Conservation (phyloP, 1,139 yeast genomes). For the Nematodospora anomalae region DNA sequence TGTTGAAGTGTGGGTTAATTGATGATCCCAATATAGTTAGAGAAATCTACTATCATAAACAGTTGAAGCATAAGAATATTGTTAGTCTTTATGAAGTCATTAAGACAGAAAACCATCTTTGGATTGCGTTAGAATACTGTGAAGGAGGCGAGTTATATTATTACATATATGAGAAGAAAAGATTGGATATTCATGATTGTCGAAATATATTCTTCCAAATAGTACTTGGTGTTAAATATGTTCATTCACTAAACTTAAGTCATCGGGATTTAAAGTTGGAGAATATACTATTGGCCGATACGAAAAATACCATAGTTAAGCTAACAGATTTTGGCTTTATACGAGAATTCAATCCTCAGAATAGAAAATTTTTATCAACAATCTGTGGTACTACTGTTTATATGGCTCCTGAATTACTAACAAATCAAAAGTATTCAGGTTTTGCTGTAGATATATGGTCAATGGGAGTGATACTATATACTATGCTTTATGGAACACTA, state of each 20-base stretch:
- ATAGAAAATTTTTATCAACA: conserved; percentile 64
- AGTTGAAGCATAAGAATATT: conserved; percentile 79
- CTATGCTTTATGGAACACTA: conserved; percentile 82
- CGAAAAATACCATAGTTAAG: conserved; percentile 57
- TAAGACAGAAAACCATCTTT: conserved; percentile 73
- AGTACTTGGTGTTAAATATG: conserved; percentile 77
- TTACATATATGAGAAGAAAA: conserved; percentile 57
- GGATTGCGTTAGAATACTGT: conserved; percentile 90
- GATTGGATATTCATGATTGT: conserved; percentile 56
- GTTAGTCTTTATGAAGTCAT: conserved; percentile 85
- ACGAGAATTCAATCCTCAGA: conserved; percentile 62
- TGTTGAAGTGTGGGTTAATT: conserved; percentile 80
- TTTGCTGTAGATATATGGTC: conserved; percentile 90
- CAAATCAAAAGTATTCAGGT: conserved; percentile 72
- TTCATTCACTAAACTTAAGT: conserved; percentile 78
- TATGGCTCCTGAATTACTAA: conserved; percentile 92
- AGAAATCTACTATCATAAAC: conserved; percentile 86
- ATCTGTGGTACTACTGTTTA: conserved; percentile 94
- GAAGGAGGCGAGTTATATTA: conserved; percentile 86
- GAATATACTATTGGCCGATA: conserved; percentile 74
- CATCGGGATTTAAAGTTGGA: conserved; percentile 91
- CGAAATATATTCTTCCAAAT: conserved; percentile 72
- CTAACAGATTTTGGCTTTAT: conserved; percentile 94
- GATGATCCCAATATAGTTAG: conserved; percentile 87
- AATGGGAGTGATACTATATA: conserved; percentile 87